phyloP scores from a whole-genome alignment of 345 rosid genomes.

The Syzygium jambos region DNA sequence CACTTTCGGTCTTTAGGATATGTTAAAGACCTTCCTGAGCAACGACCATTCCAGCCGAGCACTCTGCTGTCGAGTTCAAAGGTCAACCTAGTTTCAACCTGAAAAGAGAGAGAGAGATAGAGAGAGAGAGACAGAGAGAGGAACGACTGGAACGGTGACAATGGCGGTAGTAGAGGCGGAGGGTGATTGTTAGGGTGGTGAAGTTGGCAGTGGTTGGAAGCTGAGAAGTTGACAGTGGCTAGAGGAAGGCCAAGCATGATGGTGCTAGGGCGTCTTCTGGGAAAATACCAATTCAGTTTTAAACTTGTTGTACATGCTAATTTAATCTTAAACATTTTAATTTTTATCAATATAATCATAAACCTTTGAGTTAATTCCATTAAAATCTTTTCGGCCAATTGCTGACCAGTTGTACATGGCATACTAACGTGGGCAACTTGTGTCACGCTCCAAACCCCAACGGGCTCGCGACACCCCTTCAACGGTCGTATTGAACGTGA shows the following conservation, averaged over 20 bases:
- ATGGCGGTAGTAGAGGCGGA: no score
- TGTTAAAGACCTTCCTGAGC: neutral
- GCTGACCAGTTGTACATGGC: neutral
- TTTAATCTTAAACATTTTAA: neutral
- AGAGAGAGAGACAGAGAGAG: no score
- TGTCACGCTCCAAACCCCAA: no score
- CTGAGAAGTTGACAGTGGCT: neutral
- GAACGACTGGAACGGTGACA: no score
- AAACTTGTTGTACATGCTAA: neutral
- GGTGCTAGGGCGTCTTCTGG: no score
- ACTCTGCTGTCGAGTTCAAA: neutral
- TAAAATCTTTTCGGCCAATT: neutral
- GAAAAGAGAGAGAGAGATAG: no score
- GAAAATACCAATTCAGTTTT: no score
- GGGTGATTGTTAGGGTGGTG: no score
- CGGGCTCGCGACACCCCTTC: no score
- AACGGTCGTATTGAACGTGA: no score
- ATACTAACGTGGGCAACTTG: neutral
- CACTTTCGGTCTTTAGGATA: neutral
- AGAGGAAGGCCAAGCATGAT: neutral
- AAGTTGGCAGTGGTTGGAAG: no score
- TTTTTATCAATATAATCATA: neutral
- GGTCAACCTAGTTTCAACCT: neutral
- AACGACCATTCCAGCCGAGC: neutral
- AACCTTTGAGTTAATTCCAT: neutral